These are phyloP conservation scores for Moniliophthora roreri DNA, from an alignment of 1,284 basidiomycete genomes.

Conservation along the genomic window DNA sequence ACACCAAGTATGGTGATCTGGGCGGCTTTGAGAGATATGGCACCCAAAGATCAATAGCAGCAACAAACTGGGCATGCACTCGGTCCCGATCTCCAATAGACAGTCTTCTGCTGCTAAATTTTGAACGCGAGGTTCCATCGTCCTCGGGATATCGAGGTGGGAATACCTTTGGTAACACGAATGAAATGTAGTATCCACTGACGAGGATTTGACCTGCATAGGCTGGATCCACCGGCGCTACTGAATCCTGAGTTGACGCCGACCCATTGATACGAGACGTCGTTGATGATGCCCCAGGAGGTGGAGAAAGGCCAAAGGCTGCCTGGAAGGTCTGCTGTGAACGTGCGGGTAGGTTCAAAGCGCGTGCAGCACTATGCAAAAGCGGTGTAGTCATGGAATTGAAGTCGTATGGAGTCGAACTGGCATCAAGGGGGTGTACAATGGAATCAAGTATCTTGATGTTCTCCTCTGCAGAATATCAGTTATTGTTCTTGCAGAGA, in stretches of 20 bases:
- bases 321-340: slow-evolving; percentile 59
- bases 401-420: slow-evolving; percentile 72
- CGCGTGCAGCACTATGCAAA: slow-evolving; percentile 65
- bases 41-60: slow-evolving; percentile 72
- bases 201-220: slow-evolving; percentile 76
- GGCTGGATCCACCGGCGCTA: slow-evolving; percentile 53
- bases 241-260: slow-evolving; percentile 21
- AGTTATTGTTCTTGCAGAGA: not conserved
- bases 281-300: slow-evolving; percentile 35
- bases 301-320: slow-evolving; percentile 44
- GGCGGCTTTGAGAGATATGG: slow-evolving; percentile 68
- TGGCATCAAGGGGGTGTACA: slow-evolving; percentile 71
- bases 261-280: slow-evolving; percentile 25
- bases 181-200: slow-evolving; percentile 73
- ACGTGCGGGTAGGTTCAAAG: slow-evolving; percentile 62
- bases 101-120: slow-evolving; percentile 41
- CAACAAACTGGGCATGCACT: slow-evolving; percentile 63
- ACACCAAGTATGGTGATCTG: slow-evolving; percentile 66
- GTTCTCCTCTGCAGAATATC: slow-evolving; percentile 61
- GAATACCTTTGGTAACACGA: slow-evolving; percentile 72
- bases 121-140: slow-evolving; percentile 29
- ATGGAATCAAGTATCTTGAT: slow-evolving; percentile 69
- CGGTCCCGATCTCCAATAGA: slow-evolving; percentile 59
- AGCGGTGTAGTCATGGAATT: slow-evolving; percentile 61
- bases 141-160: slow-evolving; percentile 43